Base-by-base conservation (phyloP, 148 eudicot genomes). In the Chenopodium quinoa region DNA sequence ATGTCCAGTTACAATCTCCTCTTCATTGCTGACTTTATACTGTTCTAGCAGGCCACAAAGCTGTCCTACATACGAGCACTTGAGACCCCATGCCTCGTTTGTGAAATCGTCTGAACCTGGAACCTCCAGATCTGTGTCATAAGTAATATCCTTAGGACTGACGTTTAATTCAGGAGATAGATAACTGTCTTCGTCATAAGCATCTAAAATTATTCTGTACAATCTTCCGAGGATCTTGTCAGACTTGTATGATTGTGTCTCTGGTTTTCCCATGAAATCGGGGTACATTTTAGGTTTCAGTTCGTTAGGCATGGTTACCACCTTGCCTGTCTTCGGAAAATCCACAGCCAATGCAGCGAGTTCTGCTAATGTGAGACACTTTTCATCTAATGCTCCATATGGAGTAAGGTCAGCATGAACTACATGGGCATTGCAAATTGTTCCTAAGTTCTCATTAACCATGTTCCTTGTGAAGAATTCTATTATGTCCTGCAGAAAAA, bases 311-410 rank as follows among this genome's bases (percentile, higher is more conserved):
- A 95, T 88, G 8, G 79, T 82, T 44, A 90, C 95, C 4, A 86
- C 23, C 80, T 82, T 88, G 74, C 99, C 99, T 4, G 97, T 95
- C 84, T 95, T 95, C 1, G 99, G 99, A 82, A 95, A 93, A 89
- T 95, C 99, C 67, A 95, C 99, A 7, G 99, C 99, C 58, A 80
- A 81, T 9, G 99, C 97, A 17, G 99, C 99, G 27, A 92, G 94
- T 79, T 92, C 97, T 7, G 99, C 97, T 74, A 95, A 79, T 68
- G 70, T 85, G 12, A 89, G 77, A 84, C 99, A 95, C 25, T 88
- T 92, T 62, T 93, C 92, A 75, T 93, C 94, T 44, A 88, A 62
- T 1, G 99, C 97, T 46, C 97, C 97, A 9, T 86, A 63, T 20
- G 83, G 85, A 75, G 92, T 89, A 19, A 77, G 82, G 76, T 95